Percentiles rank a stretch among this genome's conserved stretches.
These are phyloP conservation scores for Apostasia ramifera DNA, from an alignment of 106 monocot species.

Conservation along the genomic window DNA sequence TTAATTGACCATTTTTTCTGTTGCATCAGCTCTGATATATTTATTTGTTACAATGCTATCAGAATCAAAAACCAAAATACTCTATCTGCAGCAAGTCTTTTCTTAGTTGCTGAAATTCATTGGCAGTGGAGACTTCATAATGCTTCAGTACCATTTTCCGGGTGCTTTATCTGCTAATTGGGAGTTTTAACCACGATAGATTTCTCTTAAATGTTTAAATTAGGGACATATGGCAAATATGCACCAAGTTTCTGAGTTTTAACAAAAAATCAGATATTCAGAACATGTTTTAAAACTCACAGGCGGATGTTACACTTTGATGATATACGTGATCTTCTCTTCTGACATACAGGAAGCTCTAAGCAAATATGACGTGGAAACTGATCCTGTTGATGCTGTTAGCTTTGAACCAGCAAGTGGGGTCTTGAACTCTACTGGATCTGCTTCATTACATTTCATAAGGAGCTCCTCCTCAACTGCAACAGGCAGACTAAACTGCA, in stretches of 20 bases:
- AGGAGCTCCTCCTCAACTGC: conserved; percentile 47
- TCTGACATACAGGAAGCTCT: conserved; percentile 62
- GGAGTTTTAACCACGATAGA: too few species aligned
- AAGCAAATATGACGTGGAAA: conserved; percentile 80
- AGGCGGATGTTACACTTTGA: background rate
- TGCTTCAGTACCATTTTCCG: too few species aligned
- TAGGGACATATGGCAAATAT: too few species aligned
- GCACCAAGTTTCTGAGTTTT: background rate
- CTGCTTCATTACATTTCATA: conserved; percentile 53
- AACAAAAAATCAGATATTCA: background rate
- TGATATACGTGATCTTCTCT: conserved; percentile 4
- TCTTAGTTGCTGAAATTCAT: background rate
- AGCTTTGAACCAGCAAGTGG: conserved; percentile 70
- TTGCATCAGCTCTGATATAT: too few species aligned
- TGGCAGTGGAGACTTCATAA: background rate
- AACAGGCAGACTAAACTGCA: conserved; percentile 80
- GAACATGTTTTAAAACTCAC: background rate
- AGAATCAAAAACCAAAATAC: too few species aligned
- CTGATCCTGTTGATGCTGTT: conserved; percentile 46
- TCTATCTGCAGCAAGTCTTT: background rate
- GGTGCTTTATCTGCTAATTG: too few species aligned
- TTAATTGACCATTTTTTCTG: background rate
- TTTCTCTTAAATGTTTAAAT: too few species aligned
- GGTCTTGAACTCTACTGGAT: conserved; percentile 44
- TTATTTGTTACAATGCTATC: too few species aligned